Evolutionary conservation across 1,139 yeast genomes (phyloP), one percentile per base, ranked within the genome.

Genomic region (Nakaseomyces nivariensis): DNA sequence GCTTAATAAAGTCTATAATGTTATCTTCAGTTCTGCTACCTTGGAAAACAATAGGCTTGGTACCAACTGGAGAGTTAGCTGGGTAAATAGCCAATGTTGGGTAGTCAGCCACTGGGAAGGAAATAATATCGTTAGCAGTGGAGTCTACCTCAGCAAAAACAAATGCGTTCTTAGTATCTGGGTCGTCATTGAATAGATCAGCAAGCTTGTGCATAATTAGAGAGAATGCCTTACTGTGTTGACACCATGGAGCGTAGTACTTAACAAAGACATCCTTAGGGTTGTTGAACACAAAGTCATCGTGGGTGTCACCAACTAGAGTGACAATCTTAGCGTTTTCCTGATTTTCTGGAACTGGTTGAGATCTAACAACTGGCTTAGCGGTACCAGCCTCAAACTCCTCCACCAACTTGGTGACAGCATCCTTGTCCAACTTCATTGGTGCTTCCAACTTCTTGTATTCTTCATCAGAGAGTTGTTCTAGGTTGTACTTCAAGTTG

Each of bases 201-300:
- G 89, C 97, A 59, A 90, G 78, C 67, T 88, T 90, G 65, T 86
- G 95, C 76, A 82, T 92, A 52, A 75, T 75, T 63, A 97, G 97
- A 51, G 95, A 95, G 68, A 90, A 77, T 70, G 79, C 86, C 77
- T 88, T 89, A 77, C 97, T 90, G 76, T 90, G 97, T 42, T 97
- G 95, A 75, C 97, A 90, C 97, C 97, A 92, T 71, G 96, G 95
- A 48, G 97, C 97, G 66, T 86, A 92, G 73, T 86, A 90, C 75
- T 88, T 88, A 58, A 92, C 90, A 58, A 92, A 74, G 46, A 90
- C 89, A 68, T 92, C 97, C 76, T 85, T 87, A 49, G 76, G 67
- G 47, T 74, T 72, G 64, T 88, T 88, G 45, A 74, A 72, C 53
- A 87, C 78, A 55, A 87, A 70, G 31, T 77, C 78, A 47, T 83